Evolutionary conservation across 805 yeast species (phyloP), one percentile per base, ranked within the genome.

Genomic region (Candida hungchunana): DNA sequence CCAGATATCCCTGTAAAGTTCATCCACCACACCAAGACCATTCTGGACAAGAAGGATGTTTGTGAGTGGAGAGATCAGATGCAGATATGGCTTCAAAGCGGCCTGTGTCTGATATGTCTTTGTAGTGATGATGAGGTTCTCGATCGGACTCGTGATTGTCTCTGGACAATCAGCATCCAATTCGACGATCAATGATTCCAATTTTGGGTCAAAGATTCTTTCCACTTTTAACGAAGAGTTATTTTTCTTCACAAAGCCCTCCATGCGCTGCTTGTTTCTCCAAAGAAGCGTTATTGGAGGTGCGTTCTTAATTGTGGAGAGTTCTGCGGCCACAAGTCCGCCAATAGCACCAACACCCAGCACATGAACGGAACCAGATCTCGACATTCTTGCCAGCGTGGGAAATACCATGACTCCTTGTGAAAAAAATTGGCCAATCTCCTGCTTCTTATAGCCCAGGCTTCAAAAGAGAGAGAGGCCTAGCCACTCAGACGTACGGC

Each of bases 11-110:
- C 64, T 60, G 12, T 65, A 60, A 22, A 88, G 53, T 27, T 69
- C 66, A 9, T 82, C 83, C 6, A 74, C 63, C 16, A 83, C 79
- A 8, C 97, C 97, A 67, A 88, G 69, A 1, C 98, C 98, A 56
- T 93, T 93, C 48, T 93, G 97, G 6, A 90, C 59, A 16, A 93
- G 59, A 25, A 90, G 51, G 10, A 89, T 60, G 41, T 77, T 81
- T 2, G 95, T 75, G 3, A 66, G 54, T 2, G 62, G 52, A 19
- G 61, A 57, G 19, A 90, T 67, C 36, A 61, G 61, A 2, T 70
- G 66, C 15, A 75, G 42, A 34, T 77, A 65, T 4, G 82, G 81
- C 22, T 50, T 53, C 13, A 89, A 41, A 0, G 97, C 94, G 4
- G 58, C 56, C 16, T 67, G 60, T 0, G 95, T 82, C 50, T 82